These are phyloP conservation scores for Astrothelium macrocarpum DNA, from an alignment of 495 filamentous ascomycete species.

Conservation along the genomic window DNA sequence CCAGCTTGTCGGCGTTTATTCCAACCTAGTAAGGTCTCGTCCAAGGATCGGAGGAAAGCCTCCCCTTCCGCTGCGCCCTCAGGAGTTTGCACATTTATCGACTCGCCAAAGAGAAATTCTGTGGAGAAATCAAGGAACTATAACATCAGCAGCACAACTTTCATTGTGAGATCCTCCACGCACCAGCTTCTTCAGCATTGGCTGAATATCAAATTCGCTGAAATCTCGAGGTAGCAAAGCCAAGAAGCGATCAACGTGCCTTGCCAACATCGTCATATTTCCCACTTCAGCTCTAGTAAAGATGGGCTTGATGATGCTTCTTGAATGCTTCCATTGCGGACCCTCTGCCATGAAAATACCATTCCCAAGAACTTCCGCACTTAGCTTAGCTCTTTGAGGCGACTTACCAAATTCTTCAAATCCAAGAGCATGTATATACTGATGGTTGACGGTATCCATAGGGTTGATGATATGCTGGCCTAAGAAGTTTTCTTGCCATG, in stretches of 20 bases:
- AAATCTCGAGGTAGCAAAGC: neutral
- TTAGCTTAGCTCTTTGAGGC: neutral
- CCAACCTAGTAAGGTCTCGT: neutral
- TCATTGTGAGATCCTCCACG: neutral
- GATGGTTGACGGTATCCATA: conserved; percentile 1
- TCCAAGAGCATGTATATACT: neutral
- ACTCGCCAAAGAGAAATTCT: conserved; percentile 4
- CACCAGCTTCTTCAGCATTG: neutral
- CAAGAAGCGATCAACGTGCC: neutral
- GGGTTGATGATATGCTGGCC: neutral
- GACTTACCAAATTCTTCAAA: conserved; percentile 1
- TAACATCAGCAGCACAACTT: neutral
- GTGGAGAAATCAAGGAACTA: conserved; percentile 4
- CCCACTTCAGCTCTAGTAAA: neutral
- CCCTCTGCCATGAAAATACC: conserved; percentile 3
- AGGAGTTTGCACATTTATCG: neutral
- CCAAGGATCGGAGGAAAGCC: conserved; percentile 1
- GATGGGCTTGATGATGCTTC: neutral
- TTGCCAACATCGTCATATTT: neutral
- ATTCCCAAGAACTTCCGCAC: neutral
- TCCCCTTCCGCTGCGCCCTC: neutral
- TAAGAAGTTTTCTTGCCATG: neutral
- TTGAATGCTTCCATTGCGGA: conserved; percentile 4
- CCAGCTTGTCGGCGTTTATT: conserved; percentile 1
- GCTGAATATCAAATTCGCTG: conserved; percentile 2